These are phyloP conservation scores for Dothiorella sarmentorum DNA, from an alignment of 2,329 filamentous ascomycete genomes.

Conservation along the genomic window DNA sequence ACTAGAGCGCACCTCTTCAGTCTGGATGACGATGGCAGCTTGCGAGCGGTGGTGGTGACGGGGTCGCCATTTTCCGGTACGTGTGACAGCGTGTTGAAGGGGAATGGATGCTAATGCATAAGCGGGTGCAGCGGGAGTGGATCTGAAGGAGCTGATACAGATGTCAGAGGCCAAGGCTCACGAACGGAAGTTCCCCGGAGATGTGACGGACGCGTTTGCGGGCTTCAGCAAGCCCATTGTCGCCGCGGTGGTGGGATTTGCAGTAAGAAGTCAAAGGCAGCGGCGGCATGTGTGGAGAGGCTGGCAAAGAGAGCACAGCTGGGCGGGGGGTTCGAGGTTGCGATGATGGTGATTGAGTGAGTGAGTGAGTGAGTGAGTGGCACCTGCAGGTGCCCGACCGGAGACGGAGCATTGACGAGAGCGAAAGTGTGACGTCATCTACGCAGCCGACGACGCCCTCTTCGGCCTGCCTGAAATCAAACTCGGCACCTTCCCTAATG, in stretches of 20 bases:
- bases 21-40: constrained; percentile 23
- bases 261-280: constrained; percentile 40
- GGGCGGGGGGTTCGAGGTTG: constrained; percentile 89
- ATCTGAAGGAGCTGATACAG: constrained; percentile 95
- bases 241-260: constrained; percentile 87
- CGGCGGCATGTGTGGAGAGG: not conserved
- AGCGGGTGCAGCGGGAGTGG: constrained; percentile 67
- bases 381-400: too few species aligned
- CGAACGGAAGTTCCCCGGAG: constrained; percentile 82
- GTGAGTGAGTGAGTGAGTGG: too few species aligned
- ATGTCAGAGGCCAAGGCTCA: constrained; percentile 84
- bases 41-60: constrained; percentile 59
- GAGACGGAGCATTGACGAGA: constrained; percentile 9
- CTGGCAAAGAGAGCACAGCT: constrained; percentile 42
- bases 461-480: constrained; percentile 97
- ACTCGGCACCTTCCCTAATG: constrained; percentile 69
- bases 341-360: constrained; percentile 68
- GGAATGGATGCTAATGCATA: too few species aligned
- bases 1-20: constrained; percentile 14
- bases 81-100: too few species aligned
- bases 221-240: constrained; percentile 87
- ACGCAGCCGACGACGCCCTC: constrained; percentile 77
- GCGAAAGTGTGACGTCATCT: constrained; percentile 67
- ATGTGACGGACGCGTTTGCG: constrained; percentile 78
- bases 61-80: constrained; percentile 65